These are phyloP conservation scores for Noccaea bulbosa DNA, from an alignment of 345 rosid species.

Conservation along the genomic window DNA sequence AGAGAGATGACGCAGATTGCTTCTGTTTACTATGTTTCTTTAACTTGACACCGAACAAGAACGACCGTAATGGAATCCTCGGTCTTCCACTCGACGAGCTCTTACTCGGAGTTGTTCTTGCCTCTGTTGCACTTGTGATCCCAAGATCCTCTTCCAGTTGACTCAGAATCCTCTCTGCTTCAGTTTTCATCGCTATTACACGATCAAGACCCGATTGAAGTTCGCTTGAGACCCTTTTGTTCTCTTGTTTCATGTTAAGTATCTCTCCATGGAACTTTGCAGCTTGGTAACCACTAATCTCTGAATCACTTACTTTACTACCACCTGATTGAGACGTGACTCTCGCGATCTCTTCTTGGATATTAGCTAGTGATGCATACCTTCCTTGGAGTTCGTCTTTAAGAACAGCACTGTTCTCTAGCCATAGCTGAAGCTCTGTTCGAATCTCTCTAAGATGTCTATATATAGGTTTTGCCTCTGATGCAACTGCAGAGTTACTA, in stretches of 20 bases:
- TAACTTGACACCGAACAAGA: conserved; percentile 86
- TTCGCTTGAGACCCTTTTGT: conserved; percentile 64
- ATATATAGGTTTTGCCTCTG: conserved; percentile 73
- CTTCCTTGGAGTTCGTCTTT: conserved; percentile 73
- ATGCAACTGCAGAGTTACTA: conserved; percentile 37
- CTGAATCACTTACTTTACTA: conserved; percentile 44
- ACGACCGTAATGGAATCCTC: conserved; percentile 76
- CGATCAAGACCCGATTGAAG: conserved; percentile 61
- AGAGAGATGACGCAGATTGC: conserved; percentile 51
- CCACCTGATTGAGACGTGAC: conserved; percentile 44
- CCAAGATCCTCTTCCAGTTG: conserved; percentile 64
- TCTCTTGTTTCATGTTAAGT: conserved; percentile 90
- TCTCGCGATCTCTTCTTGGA: conserved; percentile 70
- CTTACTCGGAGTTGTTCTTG: conserved; percentile 36
- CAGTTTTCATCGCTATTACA: conserved; percentile 51
- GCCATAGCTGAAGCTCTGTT: conserved; percentile 75
- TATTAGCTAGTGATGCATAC: conserved; percentile 55
- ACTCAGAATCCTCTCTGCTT: conserved; percentile 55
- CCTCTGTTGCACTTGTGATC: conserved; percentile 42
- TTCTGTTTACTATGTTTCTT: conserved; percentile 58
- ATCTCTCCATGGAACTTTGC: conserved; percentile 88
- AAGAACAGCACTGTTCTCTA: conserved; percentile 67
- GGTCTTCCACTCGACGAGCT: conserved; percentile 39
- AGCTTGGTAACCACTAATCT: conserved; percentile 62
- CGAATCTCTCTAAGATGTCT: conserved; percentile 74